Base-by-base conservation (phyloP, 2,329 filamentous ascomycete species). In the Fusarium heterosporum region DNA sequence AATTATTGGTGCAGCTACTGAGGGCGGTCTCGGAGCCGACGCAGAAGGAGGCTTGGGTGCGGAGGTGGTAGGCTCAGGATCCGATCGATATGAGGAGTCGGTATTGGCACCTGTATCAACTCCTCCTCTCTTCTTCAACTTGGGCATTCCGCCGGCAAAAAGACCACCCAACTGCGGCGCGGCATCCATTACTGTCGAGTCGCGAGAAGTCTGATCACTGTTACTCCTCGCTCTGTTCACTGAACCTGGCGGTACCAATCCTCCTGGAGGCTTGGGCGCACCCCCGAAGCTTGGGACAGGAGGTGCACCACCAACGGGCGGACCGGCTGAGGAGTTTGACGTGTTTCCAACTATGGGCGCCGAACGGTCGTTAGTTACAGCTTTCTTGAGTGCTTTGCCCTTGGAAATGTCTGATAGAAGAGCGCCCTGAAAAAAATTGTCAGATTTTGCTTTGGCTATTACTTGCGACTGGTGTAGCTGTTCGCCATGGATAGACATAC, bases 91-190 rank as follows among this genome's bases (percentile, higher is more conserved):
- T 61, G 92, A 89, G 30, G 93, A 87, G 67, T 89, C 89, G 64
- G 73, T 59, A 38, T 72, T 76, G 10, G 79, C 79, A 56, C 83
- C 92, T 2, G 92, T 95, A 78, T 93, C 86, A 60, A 95, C 83
- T 46, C 92, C 94, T 55, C 93, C 91, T 6, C 90, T 86, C 82
- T 96, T 97, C 77, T 92, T 92, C 74, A 99, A 78, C 81, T 97
- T 98, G 4, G 96, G 96, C 87, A 98, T 98, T 36, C 95, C 96
- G 34, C 93, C 94, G 2, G 92, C 93, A 75, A 99, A 97, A 26
- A 99, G 78, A 2, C 96, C 96, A 29, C 84, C 95, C 12, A 98
- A 79, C 76, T 97, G 95, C 12, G 93, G 93, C 46, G 92, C 87
- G 19, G 87, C 78, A 22, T 90, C 86, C 69, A 84, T 78, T 19